Conservation (phyloP, 345 rosid species). For the Passiflora organensis region DNA sequence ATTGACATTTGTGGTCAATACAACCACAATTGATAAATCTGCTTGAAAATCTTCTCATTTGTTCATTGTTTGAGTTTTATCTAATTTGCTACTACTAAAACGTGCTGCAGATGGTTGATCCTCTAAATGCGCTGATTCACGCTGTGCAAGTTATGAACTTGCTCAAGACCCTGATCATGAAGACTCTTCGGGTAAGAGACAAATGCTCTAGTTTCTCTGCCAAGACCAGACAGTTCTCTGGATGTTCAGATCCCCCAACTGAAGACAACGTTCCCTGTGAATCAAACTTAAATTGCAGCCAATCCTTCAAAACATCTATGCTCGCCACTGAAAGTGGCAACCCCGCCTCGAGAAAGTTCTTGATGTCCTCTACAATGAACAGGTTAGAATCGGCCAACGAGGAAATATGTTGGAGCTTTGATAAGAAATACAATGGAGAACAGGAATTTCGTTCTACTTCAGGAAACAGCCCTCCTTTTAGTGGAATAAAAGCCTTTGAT, state of each 20-base stretch:
- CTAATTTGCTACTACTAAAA: too few relatives aligned
- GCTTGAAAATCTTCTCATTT: too few relatives aligned
- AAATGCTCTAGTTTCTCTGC: slow-evolving; percentile 37
- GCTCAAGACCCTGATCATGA: slow-evolving; percentile 76
- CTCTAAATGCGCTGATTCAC: slow-evolving; percentile 85
- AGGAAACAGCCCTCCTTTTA: slow-evolving; percentile 21
- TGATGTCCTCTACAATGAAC: slow-evolving; percentile 40
- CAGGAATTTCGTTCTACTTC: slow-evolving; percentile 30
- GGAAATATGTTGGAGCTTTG: slow-evolving; percentile 36
- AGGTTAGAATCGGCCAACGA: slow-evolving; percentile 39
- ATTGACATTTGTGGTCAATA: too few relatives aligned
- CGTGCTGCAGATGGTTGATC: slow-evolving; percentile 84
- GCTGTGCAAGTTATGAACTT: slow-evolving; percentile 97
- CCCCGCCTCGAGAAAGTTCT: slow-evolving; percentile 24
- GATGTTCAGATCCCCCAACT: slow-evolving; percentile 20
- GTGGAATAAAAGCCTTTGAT: slow-evolving; percentile 18
- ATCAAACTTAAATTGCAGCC: slow-evolving; percentile 16
- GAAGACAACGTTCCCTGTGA: slow-evolving; percentile 23
- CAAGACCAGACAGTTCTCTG: too few relatives aligned
- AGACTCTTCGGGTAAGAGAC: slow-evolving; percentile 52
- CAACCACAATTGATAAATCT: too few relatives aligned
- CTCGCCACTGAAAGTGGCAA: slow-evolving; percentile 8
- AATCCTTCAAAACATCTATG: slow-evolving; percentile 9
- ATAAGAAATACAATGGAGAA: slow-evolving; percentile 31
- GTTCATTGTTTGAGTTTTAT: too few relatives aligned